These are phyloP conservation scores for Hippophae rhamnoides DNA, from an alignment of 306 rosid species.

Conservation along the genomic window DNA sequence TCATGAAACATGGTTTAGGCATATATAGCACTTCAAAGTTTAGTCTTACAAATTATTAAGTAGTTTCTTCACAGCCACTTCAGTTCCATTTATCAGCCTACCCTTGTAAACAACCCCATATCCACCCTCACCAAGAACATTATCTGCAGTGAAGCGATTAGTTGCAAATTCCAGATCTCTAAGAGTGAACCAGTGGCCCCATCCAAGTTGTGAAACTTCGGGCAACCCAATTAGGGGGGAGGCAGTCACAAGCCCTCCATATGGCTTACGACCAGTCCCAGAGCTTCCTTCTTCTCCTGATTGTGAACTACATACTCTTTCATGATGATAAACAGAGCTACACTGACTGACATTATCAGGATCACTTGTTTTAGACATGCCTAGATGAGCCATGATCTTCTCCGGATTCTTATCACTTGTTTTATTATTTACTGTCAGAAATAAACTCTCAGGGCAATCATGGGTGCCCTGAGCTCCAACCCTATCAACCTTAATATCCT, in stretches of 20 bases:
- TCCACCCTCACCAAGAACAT: constrained; percentile 91
- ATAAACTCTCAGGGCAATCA: constrained; percentile 41
- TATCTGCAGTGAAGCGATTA: constrained; percentile 48
- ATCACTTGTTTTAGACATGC: constrained; percentile 54
- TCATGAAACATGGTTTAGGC: constrained; percentile 8
- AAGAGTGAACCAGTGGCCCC: constrained; percentile 99
- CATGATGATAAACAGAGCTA: constrained; percentile 72
- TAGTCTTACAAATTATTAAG: constrained; percentile 79
- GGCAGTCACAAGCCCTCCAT: constrained; percentile 57
- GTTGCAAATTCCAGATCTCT: constrained; percentile 85
- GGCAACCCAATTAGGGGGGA: constrained; percentile 89
- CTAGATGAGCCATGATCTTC: constrained; percentile 49
- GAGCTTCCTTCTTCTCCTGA: constrained; percentile 91
- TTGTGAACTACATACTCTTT: constrained; percentile 66
- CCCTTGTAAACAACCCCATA: constrained; percentile 93
- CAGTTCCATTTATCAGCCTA: constrained; percentile 72
- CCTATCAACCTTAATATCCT: constrained; percentile 77
- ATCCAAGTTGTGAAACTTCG: constrained; percentile 89
- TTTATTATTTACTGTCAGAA: constrained; percentile 40
- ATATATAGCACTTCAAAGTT: constrained; percentile 13
- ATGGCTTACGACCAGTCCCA: constrained; percentile 57
- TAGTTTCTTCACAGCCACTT: constrained; percentile 94
- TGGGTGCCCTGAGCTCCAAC: constrained; percentile 51
- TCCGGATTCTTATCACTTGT: constrained; percentile 53
- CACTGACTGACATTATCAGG: constrained; percentile 68